These are phyloP conservation scores for Venustampulla echinocandica DNA, from an alignment of 495 filamentous ascomycete species.

Conservation along the genomic window DNA sequence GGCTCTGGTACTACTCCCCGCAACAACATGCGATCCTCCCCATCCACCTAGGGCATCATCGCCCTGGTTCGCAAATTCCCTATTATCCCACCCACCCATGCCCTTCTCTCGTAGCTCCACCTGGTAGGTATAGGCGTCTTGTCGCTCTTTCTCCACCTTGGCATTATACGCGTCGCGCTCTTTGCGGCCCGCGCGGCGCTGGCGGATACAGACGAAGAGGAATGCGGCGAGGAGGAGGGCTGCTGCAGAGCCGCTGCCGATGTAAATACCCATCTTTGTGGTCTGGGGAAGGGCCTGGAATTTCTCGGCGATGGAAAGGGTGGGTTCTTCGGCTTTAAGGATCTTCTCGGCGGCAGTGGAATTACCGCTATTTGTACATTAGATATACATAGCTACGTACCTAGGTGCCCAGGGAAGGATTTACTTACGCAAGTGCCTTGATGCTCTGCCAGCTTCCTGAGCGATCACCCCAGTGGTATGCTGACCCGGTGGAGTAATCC, in stretches of 20 bases:
- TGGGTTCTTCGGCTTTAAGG: conserved; percentile 9
- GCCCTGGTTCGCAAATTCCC: conserved; percentile 12
- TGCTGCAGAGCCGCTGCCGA: conserved; percentile 41
- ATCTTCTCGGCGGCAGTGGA: conserved; percentile 45
- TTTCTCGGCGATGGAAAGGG: conserved; percentile 41
- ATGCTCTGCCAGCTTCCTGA: conserved; percentile 64
- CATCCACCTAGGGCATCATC: conserved; percentile 23
- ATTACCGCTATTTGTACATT: conserved; percentile 42
- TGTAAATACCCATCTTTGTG: conserved; percentile 53
- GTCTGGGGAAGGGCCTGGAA: conserved; percentile 46
- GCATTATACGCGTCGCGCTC: conserved; percentile 46
- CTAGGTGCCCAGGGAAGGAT: too few species aligned
- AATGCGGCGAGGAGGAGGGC: conserved; percentile 40
- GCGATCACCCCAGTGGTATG: conserved; percentile 60
- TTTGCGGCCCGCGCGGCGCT: conserved; percentile 54
- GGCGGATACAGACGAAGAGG: conserved; percentile 56
- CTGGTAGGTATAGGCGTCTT: conserved; percentile 16
- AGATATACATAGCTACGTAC: not conserved
- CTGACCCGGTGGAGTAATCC: conserved; percentile 59
- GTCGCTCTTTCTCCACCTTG: conserved; percentile 22
- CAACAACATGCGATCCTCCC: conserved; percentile 19
- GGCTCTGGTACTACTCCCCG: too few species aligned
- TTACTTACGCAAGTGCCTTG: conserved; percentile 52
- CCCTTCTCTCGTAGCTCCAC: conserved; percentile 22
- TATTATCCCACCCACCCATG: conserved; percentile 19